These are phyloP conservation scores for Tuber melanosporum DNA, from an alignment of 495 filamentous ascomycete species.

Conservation along the genomic window DNA sequence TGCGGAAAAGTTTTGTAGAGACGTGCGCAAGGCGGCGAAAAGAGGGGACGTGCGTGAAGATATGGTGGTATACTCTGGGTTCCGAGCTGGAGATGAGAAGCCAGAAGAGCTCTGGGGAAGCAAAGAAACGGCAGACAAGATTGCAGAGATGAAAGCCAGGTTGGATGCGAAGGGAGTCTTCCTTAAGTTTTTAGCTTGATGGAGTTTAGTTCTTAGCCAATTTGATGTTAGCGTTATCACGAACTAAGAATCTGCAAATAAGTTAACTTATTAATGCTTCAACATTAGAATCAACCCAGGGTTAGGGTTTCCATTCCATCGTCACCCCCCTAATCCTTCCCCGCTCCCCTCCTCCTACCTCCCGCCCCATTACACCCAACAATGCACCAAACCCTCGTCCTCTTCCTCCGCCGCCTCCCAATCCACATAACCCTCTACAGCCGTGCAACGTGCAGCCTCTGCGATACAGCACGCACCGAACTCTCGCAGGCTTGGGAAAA, in stretches of 20 bases:
- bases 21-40: background rate
- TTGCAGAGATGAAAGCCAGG: background rate
- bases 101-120: background rate
- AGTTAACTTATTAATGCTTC: background rate
- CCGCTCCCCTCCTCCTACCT: background rate
- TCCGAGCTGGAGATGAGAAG: background rate
- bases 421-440: conserved; percentile 38
- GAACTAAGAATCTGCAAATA: background rate
- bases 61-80: background rate
- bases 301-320: background rate
- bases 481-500: conserved; percentile 32
- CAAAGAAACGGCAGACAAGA: background rate
- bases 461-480: conserved; percentile 25
- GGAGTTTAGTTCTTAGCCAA: background rate
- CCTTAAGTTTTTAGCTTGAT: background rate
- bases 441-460: conserved; percentile 28
- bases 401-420: conserved; percentile 28
- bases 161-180: background rate
- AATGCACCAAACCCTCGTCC: conserved; percentile 14
- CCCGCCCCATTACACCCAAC: conserved; percentile 1
- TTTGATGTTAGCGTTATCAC: background rate
- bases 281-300: background rate
- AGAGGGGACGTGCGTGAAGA: background rate
- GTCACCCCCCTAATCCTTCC: background rate
- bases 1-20: background rate